A percentile compares a stretch with the other conserved stretches of the same genome.
Conservation (phyloP, 1,284 basidiomycete species). For the Blastosporella zonata region DNA sequence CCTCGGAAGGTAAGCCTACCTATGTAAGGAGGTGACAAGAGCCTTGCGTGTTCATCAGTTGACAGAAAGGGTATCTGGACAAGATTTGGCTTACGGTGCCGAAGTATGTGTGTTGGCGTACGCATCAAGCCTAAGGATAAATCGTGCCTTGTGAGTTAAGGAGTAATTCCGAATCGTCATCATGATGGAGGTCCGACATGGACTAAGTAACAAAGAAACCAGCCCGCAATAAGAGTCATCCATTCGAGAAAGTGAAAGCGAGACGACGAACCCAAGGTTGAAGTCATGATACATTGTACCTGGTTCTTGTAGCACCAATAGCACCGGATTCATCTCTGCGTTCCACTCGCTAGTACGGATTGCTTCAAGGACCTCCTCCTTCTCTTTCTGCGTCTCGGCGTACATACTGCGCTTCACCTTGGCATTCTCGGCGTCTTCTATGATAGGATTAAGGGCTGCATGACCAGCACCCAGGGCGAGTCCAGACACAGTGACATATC, state of each 20-base stretch:
- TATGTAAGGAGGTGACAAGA: conserved; percentile 50
- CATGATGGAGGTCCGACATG: conserved; percentile 50
- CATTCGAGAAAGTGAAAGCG: neutral
- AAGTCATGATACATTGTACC: conserved; percentile 61
- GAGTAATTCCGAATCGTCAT: conserved; percentile 73
- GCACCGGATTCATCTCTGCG: conserved; percentile 70
- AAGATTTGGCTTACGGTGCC: conserved; percentile 34
- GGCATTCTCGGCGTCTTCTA: conserved; percentile 55
- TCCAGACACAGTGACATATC: conserved; percentile 59
- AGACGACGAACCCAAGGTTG: conserved; percentile 52
- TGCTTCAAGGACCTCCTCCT: conserved; percentile 60
- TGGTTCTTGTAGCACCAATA: conserved; percentile 43
- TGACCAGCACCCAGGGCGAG: conserved; percentile 66
- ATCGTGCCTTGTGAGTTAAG: conserved; percentile 51
- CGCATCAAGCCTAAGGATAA: conserved; percentile 46
- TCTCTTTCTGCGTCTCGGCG: conserved; percentile 80
- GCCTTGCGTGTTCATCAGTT: conserved; percentile 28
- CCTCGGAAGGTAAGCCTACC: conserved; percentile 63
- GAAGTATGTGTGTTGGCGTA: conserved; percentile 23
- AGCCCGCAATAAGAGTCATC: conserved; percentile 6
- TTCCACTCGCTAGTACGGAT: conserved; percentile 77
- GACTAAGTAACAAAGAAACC: conserved; percentile 38
- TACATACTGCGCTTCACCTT: conserved; percentile 83
- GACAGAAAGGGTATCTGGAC: conserved; percentile 5
- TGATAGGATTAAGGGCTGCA: conserved; percentile 54